A percentile compares a stretch with the other conserved stretches of the same genome.
These are phyloP conservation scores for Populus davidiana DNA, from an alignment of 345 rosid species.

Conservation along the genomic window DNA sequence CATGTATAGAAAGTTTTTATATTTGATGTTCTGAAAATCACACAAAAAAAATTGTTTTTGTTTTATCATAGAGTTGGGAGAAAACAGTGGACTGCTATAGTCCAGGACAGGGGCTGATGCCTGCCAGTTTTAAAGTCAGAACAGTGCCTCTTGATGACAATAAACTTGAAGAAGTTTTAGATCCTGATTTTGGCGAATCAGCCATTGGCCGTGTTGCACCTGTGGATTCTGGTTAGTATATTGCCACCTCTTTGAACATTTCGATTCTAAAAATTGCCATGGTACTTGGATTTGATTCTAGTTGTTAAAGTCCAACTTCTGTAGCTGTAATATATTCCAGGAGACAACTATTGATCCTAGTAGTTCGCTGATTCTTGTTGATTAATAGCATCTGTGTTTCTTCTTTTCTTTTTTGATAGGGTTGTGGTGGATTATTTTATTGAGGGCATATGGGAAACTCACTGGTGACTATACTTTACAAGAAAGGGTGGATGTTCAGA, in stretches of 20 bases:
- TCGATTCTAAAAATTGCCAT: background rate
- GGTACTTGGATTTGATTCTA: background rate
- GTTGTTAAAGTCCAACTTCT: background rate
- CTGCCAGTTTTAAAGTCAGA: conserved; percentile 38
- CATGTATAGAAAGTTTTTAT: background rate
- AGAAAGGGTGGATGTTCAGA: conserved; percentile 39
- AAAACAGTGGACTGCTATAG: conserved; percentile 37
- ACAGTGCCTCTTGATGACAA: conserved; percentile 28
- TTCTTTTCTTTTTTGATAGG: conserved; percentile 14
- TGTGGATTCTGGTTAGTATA: conserved; percentile 29
- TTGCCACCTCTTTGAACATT: background rate
- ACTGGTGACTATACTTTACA: conserved; percentile 35
- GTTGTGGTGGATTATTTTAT: conserved; percentile 35
- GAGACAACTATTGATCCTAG: background rate
- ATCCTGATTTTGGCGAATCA: conserved; percentile 37
- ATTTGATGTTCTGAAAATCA: background rate
- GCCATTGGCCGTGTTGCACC: conserved; percentile 39
- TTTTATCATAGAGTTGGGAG: conserved; percentile 31
- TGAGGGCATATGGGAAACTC: conserved; percentile 34
- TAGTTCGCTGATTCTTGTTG: conserved; percentile 3
- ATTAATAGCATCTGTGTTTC: background rate
- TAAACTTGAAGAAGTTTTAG: conserved; percentile 29
- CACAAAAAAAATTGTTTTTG: background rate
- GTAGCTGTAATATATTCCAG: background rate
- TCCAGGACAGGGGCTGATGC: conserved; percentile 36